Conservation (phyloP, 176 grass and related monocot genomes). For the Musa beccarii region DNA sequence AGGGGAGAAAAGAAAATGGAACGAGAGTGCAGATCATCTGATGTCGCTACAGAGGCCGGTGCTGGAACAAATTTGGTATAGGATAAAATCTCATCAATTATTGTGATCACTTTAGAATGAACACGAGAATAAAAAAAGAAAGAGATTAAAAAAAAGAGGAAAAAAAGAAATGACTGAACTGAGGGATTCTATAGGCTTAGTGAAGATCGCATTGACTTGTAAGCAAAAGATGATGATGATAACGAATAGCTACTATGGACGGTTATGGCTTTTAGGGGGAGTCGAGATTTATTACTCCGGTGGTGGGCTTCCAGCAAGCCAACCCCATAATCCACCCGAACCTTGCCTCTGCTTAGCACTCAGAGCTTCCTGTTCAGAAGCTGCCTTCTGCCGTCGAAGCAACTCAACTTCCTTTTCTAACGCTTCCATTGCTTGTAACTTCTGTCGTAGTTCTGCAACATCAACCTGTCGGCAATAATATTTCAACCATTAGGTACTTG, state of each 20-base stretch:
- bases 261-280: too few relatives aligned
- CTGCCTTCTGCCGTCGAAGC: constrained; percentile 66
- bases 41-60: background rate
- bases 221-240: background rate
- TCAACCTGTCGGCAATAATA: constrained; percentile 46
- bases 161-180: too few relatives aligned
- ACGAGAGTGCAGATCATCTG: background rate
- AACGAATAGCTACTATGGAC: too few relatives aligned
- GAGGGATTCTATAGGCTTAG: too few relatives aligned
- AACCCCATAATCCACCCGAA: constrained; percentile 85
- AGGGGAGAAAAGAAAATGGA: background rate
- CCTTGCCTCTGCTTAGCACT: constrained; percentile 58
- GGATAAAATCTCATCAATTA: background rate
- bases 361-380: constrained; percentile 67
- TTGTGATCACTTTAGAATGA: background rate
- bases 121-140: background rate
- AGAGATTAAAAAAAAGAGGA: background rate
- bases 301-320: constrained; percentile 69
- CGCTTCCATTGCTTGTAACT: constrained; percentile 62
- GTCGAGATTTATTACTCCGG: too few relatives aligned
- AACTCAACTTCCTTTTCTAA: constrained; percentile 87
- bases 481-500: background rate
- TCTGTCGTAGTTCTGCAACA: constrained; percentile 89
- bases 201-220: background rate
- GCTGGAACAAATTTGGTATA: background rate